phyloP scores from a whole-genome alignment of 164 flowering plant genomes.

The Nelumbo lutea region DNA sequence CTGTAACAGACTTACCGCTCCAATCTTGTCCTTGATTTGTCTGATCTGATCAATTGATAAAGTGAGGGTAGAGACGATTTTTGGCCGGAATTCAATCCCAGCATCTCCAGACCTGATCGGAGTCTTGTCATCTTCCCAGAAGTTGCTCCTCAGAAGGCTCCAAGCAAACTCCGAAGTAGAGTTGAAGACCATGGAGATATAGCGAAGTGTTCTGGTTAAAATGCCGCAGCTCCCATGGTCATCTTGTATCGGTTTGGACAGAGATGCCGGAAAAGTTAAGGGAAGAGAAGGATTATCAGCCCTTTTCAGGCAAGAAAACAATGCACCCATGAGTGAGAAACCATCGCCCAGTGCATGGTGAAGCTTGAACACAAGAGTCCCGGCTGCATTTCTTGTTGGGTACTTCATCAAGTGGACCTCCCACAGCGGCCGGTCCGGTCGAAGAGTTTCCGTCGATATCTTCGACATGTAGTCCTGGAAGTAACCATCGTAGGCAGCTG shows the following conservation, averaged over 20 bases:
- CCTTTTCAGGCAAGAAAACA: conserved; percentile 46
- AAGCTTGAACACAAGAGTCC: conserved; percentile 42
- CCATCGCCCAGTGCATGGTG: conserved; percentile 80
- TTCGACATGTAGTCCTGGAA: conserved; percentile 38
- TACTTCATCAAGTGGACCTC: conserved; percentile 53
- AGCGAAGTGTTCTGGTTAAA: conserved; percentile 10
- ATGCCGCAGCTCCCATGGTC: not conserved
- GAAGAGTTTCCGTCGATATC: conserved; percentile 32
- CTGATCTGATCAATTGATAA: conserved; percentile 46
- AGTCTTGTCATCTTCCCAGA: conserved; percentile 37
- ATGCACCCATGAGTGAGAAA: conserved; percentile 57
- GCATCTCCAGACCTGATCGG: conserved; percentile 39
- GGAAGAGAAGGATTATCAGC: conserved; percentile 56
- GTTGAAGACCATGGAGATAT: conserved; percentile 15
- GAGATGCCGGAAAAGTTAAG: conserved; percentile 38
- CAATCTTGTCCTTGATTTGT: conserved; percentile 42
- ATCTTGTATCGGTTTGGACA: not conserved
- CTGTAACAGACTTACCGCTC: conserved; percentile 31
- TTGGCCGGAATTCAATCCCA: conserved; percentile 36
- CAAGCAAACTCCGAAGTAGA: conserved; percentile 36
- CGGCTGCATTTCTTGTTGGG: conserved; percentile 51
- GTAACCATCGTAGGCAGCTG: conserved; percentile 24
- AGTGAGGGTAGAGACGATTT: conserved; percentile 26
- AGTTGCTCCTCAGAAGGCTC: conserved; percentile 37
- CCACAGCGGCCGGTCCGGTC: conserved; percentile 51